Base-by-base conservation (phyloP, 352 stramenopile species). In the Phytopythium mirpurense region DNA sequence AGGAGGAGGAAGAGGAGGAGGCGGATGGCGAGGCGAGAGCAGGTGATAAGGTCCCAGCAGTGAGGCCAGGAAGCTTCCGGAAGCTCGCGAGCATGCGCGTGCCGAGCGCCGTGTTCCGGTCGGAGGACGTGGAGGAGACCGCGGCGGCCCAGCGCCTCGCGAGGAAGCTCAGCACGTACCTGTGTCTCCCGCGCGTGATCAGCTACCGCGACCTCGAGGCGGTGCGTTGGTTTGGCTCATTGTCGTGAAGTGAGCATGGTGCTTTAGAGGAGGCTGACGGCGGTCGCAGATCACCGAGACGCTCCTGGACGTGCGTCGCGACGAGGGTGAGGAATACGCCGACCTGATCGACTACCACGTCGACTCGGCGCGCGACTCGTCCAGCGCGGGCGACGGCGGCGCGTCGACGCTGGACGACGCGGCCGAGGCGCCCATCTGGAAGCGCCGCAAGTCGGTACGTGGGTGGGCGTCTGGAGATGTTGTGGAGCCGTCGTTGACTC, bases 131-230 rank as follows among this genome's bases (percentile, higher is more conserved):
- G 24, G 51, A 62, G 0, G 68, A 75, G 49, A 56, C 58, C 7
- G 63, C 65, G 7, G 74, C 74, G 21, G 65, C 78, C 19, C 65
- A 86, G 43, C 70, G 64, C 1, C 61, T 90, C 16, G 77, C 73
- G 8, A 74, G 73, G 14, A 88, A 70, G 27, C 59, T 90, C 16
- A 90, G 79, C 37, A 72, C 73, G 24, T 88, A 87, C 38, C 60
- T 90, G 21, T 88, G 74, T 51, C 46, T 90, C 0, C 79, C 79
- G 11, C 78, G 77, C 18, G 69, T 83, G 35, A 88, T 90, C 56
- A 90, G 79, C 53, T 88, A 86, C 57, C 62, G 71, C 16, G 79
- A 90, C 23, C 52, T 90, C 4, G 77, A 90, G 63, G 68, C 74
- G 64, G 78, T 84, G 35, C 19, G 64, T 37, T 16, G 5, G 5